These are phyloP conservation scores for Phytophthora colocasiae DNA, from an alignment of 352 stramenopile species.

Conservation along the genomic window DNA sequence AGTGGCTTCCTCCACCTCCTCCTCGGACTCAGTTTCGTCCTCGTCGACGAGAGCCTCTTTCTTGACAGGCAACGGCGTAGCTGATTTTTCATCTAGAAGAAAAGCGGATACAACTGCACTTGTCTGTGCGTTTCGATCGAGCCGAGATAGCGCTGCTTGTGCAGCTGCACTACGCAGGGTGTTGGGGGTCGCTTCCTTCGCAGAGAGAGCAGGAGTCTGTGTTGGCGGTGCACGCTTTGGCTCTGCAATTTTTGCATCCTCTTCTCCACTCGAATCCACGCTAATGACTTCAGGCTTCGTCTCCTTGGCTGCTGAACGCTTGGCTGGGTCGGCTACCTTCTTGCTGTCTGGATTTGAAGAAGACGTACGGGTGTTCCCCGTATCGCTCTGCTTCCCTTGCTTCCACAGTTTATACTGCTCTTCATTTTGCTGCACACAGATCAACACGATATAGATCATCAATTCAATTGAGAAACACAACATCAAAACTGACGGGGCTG, in stretches of 20 bases:
- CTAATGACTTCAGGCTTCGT: slow-evolving; percentile 27
- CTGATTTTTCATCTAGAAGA: slow-evolving; percentile 8
- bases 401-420: slow-evolving; percentile 78
- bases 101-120: slow-evolving; percentile 57
- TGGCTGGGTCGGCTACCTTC: neutral
- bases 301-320: slow-evolving; percentile 19
- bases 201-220: slow-evolving; percentile 39
- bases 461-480: neutral
- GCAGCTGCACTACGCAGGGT: slow-evolving; percentile 58
- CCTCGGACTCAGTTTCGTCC: slow-evolving; percentile 47
- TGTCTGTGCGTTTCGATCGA: slow-evolving; percentile 53
- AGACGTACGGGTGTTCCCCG: neutral
- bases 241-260: slow-evolving; percentile 15
- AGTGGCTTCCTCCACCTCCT: slow-evolving; percentile 65
- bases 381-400: slow-evolving; percentile 34
- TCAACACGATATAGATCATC: neutral
- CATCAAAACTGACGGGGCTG: neutral
- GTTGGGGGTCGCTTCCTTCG: slow-evolving; percentile 35
- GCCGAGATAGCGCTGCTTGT: slow-evolving; percentile 59
- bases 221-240: slow-evolving; percentile 22
- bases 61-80: neutral
- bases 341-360: slow-evolving; percentile 10
- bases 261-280: slow-evolving; percentile 22
- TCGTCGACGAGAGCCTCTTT: slow-evolving; percentile 12
- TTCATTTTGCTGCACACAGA: slow-evolving; percentile 62